phyloP scores from a whole-genome alignment of 805 yeast genomes.

The Candida boleticola region DNA sequence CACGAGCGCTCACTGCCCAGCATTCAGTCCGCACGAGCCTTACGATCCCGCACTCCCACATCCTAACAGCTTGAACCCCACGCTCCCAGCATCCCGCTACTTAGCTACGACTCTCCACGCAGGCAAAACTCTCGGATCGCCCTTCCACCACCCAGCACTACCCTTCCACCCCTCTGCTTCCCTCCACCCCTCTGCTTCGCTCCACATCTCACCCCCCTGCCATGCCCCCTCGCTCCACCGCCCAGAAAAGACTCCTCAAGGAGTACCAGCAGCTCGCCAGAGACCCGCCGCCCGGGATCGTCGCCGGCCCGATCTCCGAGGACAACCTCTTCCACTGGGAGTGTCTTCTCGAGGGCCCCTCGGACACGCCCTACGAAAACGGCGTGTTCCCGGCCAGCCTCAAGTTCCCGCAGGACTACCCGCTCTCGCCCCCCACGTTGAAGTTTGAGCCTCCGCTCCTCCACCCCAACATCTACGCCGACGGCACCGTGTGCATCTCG shows the following conservation, averaged over 20 bases:
- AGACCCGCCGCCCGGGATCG: slow-evolving; percentile 92
- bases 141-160: too few relatives aligned
- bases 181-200: too few relatives aligned
- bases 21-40: too few relatives aligned
- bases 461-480: slow-evolving; percentile 92
- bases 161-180: too few relatives aligned
- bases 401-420: slow-evolving; percentile 76
- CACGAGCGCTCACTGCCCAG: too few relatives aligned
- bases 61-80: too few relatives aligned
- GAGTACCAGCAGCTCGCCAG: slow-evolving; percentile 83
- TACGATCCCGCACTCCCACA: too few relatives aligned
- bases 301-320: slow-evolving; percentile 86
- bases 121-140: too few relatives aligned
- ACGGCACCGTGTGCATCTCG: slow-evolving; percentile 94
- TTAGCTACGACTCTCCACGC: too few relatives aligned
- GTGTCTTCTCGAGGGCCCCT: slow-evolving; percentile 79
- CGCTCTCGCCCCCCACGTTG: slow-evolving; percentile 77
- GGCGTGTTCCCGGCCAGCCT: slow-evolving; percentile 82
- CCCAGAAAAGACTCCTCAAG: slow-evolving; percentile 81
- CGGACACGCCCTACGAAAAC: slow-evolving; percentile 80
- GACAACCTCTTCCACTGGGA: slow-evolving; percentile 79
- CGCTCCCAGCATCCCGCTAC: too few relatives aligned
- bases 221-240: slow-evolving; percentile 50
- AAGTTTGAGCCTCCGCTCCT: slow-evolving; percentile 76
- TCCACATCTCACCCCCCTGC: too few relatives aligned